Evolutionary conservation across 352 stramenopile genomes (phyloP), one percentile per base, ranked within the genome.

Genomic region (Phytophthora aleatoria): DNA sequence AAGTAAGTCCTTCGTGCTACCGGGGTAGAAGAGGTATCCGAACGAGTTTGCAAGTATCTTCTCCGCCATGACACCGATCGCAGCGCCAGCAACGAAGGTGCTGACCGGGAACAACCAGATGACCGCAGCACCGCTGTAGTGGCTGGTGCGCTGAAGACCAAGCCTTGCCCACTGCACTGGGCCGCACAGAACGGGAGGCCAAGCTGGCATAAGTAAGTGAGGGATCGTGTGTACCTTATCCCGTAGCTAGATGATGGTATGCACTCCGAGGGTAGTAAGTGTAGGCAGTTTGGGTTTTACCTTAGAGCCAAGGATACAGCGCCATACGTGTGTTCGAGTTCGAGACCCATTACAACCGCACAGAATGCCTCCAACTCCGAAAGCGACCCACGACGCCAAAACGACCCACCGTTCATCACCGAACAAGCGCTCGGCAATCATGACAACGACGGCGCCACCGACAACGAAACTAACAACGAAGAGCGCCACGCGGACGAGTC

Each of bases 341-440:
- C 20, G 20, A 20, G 20, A 20, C 20, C 20, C 20, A 20, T 1
- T 20, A 20, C 20, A 20, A 20, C 16, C 16, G 16, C 16, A 58
- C 9, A 89, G 4, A 20, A 20, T 20, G 15, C 79, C 77, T 3
- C 77, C 74, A 26, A 82, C 47, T 15, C 71, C 58, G 60, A 89
- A 89, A 12, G 56, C 69, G 7, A 85, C 60, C 79, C 79, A 89
- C 24, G 74, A 84, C 38, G 64, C 77, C 28, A 78, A 77, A 27
- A 73, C 27, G 28, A 81, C 57, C 70, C 71, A 87, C 38, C 72
- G 52, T 43, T 80, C 60, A 44, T 67, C 67, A 9, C 69, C 38
- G 43, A 77, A 74, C 47, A 78, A 41, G 6, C 60, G 44, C 44
- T 85, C 77, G 4, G 47, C 59, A 27, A 74, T 50, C 38, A 74